Conservation (phyloP, 352 stramenopile genomes). For the Phytophthora agathidicida region DNA sequence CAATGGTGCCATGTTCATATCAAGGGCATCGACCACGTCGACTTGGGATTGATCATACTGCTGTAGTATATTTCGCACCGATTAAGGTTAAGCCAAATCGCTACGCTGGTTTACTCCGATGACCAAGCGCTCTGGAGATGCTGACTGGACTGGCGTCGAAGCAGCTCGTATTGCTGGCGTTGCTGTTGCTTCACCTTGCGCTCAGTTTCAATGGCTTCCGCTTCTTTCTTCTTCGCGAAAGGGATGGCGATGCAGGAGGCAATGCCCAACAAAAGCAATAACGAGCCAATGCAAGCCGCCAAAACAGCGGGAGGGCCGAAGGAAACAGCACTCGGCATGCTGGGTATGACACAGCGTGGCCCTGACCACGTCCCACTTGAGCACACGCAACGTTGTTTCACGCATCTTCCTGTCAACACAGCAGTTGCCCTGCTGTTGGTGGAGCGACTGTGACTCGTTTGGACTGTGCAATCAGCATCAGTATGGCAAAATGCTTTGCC, state of each 20-base stretch:
- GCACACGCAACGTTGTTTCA: slow-evolving; percentile 53
- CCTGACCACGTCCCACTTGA: slow-evolving; percentile 42
- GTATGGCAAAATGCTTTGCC: slow-evolving; percentile 63
- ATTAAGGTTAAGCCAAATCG: too few relatives aligned
- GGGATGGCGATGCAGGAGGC: slow-evolving; percentile 23
- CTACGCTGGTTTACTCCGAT: slow-evolving; percentile 18
- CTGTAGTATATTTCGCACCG: too few relatives aligned
- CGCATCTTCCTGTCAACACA: slow-evolving; percentile 40
- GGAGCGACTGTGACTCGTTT: slow-evolving; percentile 11
- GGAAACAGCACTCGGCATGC: slow-evolving; percentile 6
- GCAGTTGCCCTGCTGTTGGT: slow-evolving; percentile 1
- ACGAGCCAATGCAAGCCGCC: slow-evolving; percentile 14
- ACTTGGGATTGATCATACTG: too few relatives aligned
- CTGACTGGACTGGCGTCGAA: slow-evolving; percentile 27
- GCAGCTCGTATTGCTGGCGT: slow-evolving; percentile 26
- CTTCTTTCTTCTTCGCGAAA: slow-evolving; percentile 17
- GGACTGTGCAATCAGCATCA: slow-evolving; percentile 66
- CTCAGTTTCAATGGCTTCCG: slow-evolving; percentile 16
- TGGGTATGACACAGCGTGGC: slow-evolving; percentile 51
- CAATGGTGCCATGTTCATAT: too few relatives aligned
- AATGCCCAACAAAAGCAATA: slow-evolving; percentile 22
- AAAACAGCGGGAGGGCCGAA: slow-evolving; percentile 35
- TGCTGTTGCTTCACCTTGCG: slow-evolving; percentile 37
- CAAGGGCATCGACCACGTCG: too few relatives aligned
- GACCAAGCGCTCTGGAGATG: slow-evolving; percentile 33